A percentile compares a stretch with the other conserved stretches of the same genome.
Evolutionary conservation across 768 basidiomycete species (phyloP).

Genomic region (Macrocybe gigantea): DNA sequence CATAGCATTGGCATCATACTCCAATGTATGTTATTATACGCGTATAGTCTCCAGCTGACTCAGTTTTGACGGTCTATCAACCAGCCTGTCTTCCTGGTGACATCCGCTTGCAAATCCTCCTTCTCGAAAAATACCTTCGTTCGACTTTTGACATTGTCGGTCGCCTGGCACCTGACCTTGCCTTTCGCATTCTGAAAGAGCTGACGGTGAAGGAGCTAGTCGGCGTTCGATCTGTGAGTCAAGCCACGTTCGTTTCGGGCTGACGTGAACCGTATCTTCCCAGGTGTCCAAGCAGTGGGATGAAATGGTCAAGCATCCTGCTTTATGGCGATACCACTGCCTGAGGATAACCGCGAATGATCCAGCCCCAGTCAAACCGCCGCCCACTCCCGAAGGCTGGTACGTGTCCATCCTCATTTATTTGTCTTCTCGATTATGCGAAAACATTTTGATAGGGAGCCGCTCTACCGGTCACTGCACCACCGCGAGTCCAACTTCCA

Average conservation of each 20-base stretch:
- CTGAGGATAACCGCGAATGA: slow-evolving; percentile 67
- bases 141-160: slow-evolving; percentile 83
- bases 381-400: slow-evolving; percentile 68
- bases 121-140: slow-evolving; percentile 78
- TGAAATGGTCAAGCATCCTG: slow-evolving; percentile 49
- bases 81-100: slow-evolving; percentile 79
- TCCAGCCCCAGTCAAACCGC: slow-evolving; percentile 59
- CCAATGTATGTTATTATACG: slow-evolving; percentile 36
- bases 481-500: slow-evolving; percentile 84
- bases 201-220: slow-evolving; percentile 57
- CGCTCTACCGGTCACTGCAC: slow-evolving; percentile 74
- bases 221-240: slow-evolving; percentile 45
- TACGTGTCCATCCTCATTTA: slow-evolving; percentile 22
- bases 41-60: not conserved
- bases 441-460: slow-evolving; percentile 27
- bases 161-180: slow-evolving; percentile 58
- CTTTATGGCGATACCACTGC: slow-evolving; percentile 75
- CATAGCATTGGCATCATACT: slow-evolving; percentile 55
- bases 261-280: slow-evolving; percentile 35
- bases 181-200: slow-evolving; percentile 54
- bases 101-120: slow-evolving; percentile 75
- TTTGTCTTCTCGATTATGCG: not conserved
- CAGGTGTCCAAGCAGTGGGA: slow-evolving; percentile 45
- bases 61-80: not conserved
- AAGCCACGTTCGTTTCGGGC: slow-evolving; percentile 11